Conservation (phyloP, 331 rosid species). For the Pyrus hybrid region DNA sequence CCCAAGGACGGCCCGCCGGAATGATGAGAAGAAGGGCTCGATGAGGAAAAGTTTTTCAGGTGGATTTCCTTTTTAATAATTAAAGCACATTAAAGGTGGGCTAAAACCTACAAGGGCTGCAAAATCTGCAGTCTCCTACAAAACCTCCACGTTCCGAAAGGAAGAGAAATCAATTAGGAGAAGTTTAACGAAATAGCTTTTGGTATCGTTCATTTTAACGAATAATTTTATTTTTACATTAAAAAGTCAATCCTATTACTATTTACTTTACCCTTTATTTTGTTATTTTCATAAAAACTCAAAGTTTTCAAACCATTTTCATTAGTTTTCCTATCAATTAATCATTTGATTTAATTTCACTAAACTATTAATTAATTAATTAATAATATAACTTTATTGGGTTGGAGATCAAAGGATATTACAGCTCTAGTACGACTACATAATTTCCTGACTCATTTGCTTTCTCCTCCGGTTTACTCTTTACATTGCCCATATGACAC, state of each 20-base stretch:
- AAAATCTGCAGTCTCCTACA: neutral
- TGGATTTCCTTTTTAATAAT: no score
- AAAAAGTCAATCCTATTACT: no score
- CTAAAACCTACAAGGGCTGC: neutral
- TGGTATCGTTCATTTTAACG: no score
- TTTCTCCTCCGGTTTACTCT: neutral
- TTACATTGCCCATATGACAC: conserved; percentile 12
- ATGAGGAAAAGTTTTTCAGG: no score
- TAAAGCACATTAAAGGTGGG: neutral
- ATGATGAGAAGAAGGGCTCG: no score
- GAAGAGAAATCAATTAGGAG: neutral
- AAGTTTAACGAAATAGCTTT: no score
- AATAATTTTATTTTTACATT: no score
- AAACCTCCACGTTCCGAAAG: neutral
- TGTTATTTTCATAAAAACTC: no score
- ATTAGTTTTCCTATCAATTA: no score
- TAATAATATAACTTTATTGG: neutral
- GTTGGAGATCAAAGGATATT: conserved; percentile 2
- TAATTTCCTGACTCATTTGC: neutral
- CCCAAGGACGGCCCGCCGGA: no score
- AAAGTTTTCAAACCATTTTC: no score
- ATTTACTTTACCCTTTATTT: no score
- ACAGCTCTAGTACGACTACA: conserved; percentile 9
- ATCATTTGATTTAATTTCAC: neutral
- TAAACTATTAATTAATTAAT: neutral